Evolutionary conservation across 2,329 filamentous ascomycete genomes (phyloP), one percentile per base, ranked within the genome.

Genomic region (Fonsecaea pugnacius): DNA sequence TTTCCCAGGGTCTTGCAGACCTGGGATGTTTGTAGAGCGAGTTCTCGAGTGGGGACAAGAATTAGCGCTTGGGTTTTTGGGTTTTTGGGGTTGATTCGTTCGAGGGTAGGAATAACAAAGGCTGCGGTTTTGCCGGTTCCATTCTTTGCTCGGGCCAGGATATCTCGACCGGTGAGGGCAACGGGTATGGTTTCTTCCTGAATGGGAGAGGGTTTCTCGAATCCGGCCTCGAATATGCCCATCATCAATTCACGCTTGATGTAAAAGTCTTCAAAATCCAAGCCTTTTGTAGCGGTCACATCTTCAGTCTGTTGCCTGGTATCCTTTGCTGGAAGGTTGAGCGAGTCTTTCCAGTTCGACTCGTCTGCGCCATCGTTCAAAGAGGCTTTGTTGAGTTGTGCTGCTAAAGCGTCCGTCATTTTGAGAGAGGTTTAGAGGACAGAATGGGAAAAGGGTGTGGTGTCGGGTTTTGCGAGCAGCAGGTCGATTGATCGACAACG

Each of bases 161-260:
- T 93, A 76, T 99, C 95, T 79, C 94, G 88, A 62, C 95, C 95
- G 54, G 94, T 96, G 63, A 99, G 85, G 57, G 95, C 95, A 70
- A 99, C 94, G 54, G 95, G 95, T 74, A 99, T 97, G 61, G 95
- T 92, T 82, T 98, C 95, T 88, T 99, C 95, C 87, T 99, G 95
- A 73, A 99, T 99, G 10, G 95, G 95, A 63, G 95, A 99, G 16
- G 95, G 95, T 81, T 96, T 97, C 78, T 99, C 95, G 78, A 97
- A 99, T 69, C 95, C 95, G 71, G 95, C 95, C 82, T 99, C 95
- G 78, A 98, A 99, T 71, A 99, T 98, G 68, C 95, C 95, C 94
- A 98, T 99, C 81, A 99, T 87, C 67, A 99, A 83, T 76, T 96
- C 91, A 76, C 95, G 87, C 83, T 96, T 96, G 72, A 99, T 89